Base-by-base conservation (phyloP, 148 eudicot species). In the Pouteria glomerata region DNA sequence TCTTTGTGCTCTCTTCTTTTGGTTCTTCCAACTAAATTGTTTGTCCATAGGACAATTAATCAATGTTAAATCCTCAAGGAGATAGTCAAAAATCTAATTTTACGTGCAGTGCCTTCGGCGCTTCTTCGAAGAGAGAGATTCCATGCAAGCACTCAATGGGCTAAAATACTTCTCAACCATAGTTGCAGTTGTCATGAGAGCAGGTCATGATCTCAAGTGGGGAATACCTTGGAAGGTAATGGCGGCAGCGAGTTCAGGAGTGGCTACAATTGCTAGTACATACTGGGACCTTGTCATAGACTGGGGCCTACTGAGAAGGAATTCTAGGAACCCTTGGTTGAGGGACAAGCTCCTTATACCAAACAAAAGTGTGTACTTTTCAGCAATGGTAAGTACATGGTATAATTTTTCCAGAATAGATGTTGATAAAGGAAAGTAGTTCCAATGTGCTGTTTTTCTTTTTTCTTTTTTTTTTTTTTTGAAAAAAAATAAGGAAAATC, bases 241-340 rank as follows among this genome's bases (percentile, higher is more conserved):
- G 74, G 77, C 78, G 16, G 44, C 55, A 55, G 29, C 48, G 12
- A 78, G 74, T 68, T 78, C 81, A 8, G 77, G 47, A 34, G 26
- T 73, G 19, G 71, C 83, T 8, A 68, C 74, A 37, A 44, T 73
- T 10, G 34, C n/a, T 61, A 66, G 37, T 57, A 80, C 63, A 5
- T 80, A 80, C 44, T 80, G 79, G 80, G 80, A 80, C 27, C 23
- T 73, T 19, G 77, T 80, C 30, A 30, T 80, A 7, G 83, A 80
- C 58, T 80, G 83, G 83, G 83, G 83, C 7, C 75, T 80, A 27
- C 77, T 80, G 8, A 23, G 51, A 53, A 64, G 64, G 69, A 66
- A 68, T 41, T 76, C 80, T 0, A 68, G 48, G 27, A 80, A 80
- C 59, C 77, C 74, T 66, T 75, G 77, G 74, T 55, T 80, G 41